Percentiles rank a stretch among this genome's conserved stretches.
phyloP scores from a whole-genome alignment of 495 filamentous ascomycete genomes.

The Neurospora cerealis region DNA sequence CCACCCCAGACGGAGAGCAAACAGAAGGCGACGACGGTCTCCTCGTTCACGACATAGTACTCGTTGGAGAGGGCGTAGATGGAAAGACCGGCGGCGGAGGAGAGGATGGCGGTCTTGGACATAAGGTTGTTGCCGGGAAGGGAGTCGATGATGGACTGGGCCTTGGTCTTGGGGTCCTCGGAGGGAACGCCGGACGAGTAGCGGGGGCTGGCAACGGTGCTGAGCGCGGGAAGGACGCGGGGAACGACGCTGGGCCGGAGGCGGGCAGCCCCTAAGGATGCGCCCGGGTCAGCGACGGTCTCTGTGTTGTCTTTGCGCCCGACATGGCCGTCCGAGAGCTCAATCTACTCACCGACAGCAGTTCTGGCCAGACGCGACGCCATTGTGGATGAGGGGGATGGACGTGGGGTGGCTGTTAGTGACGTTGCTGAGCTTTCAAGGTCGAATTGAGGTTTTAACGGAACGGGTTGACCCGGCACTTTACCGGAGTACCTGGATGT shows the following conservation, averaged over 20 bases:
- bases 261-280: constrained; percentile 67
- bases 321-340: neutral
- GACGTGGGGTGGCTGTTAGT: constrained; percentile 27
- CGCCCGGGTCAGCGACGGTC: constrained; percentile 1
- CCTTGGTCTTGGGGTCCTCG: constrained; percentile 84
- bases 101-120: constrained; percentile 94
- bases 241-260: constrained; percentile 62
- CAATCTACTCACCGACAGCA: constrained; percentile 68
- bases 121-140: constrained; percentile 76
- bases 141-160: constrained; percentile 86
- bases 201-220: constrained; percentile 52
- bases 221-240: constrained; percentile 62
- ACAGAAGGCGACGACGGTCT: constrained; percentile 83
- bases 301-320: constrained; percentile 1
- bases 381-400: constrained; percentile 60
- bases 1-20: constrained; percentile 82
- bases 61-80: constrained; percentile 98
- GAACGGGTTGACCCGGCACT: constrained; percentile 21
- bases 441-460: constrained; percentile 44
- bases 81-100: constrained; percentile 78
- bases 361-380: constrained; percentile 88
- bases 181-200: constrained; percentile 66
- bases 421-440: constrained; percentile 29
- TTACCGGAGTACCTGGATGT: constrained; percentile 15
- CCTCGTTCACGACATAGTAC: constrained; percentile 98